Conservation (phyloP, 176 grass and related monocot species). For the Tillandsia fasciculata region DNA sequence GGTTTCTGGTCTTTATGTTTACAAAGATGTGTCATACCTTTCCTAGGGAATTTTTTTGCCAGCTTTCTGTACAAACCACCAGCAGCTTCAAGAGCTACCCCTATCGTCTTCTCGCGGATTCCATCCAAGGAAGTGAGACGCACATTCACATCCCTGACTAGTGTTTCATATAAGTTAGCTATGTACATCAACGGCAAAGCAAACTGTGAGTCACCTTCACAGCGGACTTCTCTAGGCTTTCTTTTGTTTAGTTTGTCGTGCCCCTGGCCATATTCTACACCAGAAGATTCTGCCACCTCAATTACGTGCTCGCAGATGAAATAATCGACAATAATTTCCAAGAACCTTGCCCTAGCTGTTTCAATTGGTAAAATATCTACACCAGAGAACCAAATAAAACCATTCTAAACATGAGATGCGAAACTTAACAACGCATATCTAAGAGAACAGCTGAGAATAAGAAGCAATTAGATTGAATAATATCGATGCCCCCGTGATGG, state of each 20-base stretch:
- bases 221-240: slow-evolving; percentile 46
- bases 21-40: slow-evolving; percentile 28
- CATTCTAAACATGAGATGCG: not conserved
- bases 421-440: slow-evolving; percentile 3
- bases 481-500: not conserved
- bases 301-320: slow-evolving; percentile 63
- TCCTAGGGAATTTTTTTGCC: slow-evolving; percentile 68
- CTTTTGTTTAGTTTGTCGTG: slow-evolving; percentile 64
- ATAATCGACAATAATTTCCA: slow-evolving; percentile 60
- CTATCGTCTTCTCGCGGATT: slow-evolving; percentile 56
- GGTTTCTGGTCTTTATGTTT: not conserved
- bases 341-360: slow-evolving; percentile 55
- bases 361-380: slow-evolving; percentile 75
- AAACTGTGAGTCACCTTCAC: slow-evolving; percentile 65
- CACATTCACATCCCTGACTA: slow-evolving; percentile 51
- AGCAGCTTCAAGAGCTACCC: slow-evolving; percentile 78
- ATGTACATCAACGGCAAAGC: slow-evolving; percentile 89
- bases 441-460: not conserved
- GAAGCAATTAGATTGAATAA: not conserved
- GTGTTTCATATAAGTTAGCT: slow-evolving; percentile 83
- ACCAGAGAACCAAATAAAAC: slow-evolving; percentile 2
- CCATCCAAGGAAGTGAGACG: slow-evolving; percentile 55
- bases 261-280: slow-evolving; percentile 24
- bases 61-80: slow-evolving; percentile 92
- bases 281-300: slow-evolving; percentile 47